Evolutionary conservation across 139 green algal genomes (phyloP).

Genomic region (Micractinium sp.): DNA sequence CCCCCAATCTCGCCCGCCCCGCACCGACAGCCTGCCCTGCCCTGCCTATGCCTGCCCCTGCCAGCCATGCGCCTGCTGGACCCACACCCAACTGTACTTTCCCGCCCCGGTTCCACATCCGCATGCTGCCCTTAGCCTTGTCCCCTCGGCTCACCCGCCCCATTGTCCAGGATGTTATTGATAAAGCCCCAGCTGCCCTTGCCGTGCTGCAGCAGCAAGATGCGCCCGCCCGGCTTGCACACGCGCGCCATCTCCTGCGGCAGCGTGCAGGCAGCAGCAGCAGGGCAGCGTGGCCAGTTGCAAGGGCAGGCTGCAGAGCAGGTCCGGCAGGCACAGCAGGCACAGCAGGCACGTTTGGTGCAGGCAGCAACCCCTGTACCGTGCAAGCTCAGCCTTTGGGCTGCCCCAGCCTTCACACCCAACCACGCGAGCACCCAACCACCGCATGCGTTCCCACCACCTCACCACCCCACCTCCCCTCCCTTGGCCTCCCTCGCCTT

Average conservation of each 20-base stretch:
- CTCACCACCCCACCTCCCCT: too few species aligned
- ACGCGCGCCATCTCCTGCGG: conserved; percentile 54
- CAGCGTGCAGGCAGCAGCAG: background rate
- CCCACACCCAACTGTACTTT: too few species aligned
- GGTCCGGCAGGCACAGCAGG: too few species aligned
- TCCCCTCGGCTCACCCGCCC: conserved; percentile 29
- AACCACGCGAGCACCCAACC: too few species aligned
- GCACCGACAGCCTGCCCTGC: background rate
- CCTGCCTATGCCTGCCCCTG: conserved; percentile 11
- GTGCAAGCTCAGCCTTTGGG: too few species aligned
- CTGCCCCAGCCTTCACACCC: too few species aligned
- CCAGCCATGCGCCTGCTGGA: background rate
- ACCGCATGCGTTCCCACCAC: background rate
- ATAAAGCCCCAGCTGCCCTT: conserved; percentile 49
- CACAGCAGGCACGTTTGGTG: too few species aligned
- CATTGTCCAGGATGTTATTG: conserved; percentile 57
- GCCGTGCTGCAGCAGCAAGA: conserved; percentile 80
- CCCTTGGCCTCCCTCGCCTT: conserved; percentile 13
- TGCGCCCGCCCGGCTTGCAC: conserved; percentile 60
- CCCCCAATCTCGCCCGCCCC: conserved; percentile 31
- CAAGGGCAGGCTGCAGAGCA: background rate
- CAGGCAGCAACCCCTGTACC: too few species aligned
- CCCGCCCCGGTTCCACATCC: background rate
- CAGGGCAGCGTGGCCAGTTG: background rate
- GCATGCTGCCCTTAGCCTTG: background rate